phyloP scores from a whole-genome alignment of 1,284 basidiomycete species.

The Takashimella koratensis region DNA sequence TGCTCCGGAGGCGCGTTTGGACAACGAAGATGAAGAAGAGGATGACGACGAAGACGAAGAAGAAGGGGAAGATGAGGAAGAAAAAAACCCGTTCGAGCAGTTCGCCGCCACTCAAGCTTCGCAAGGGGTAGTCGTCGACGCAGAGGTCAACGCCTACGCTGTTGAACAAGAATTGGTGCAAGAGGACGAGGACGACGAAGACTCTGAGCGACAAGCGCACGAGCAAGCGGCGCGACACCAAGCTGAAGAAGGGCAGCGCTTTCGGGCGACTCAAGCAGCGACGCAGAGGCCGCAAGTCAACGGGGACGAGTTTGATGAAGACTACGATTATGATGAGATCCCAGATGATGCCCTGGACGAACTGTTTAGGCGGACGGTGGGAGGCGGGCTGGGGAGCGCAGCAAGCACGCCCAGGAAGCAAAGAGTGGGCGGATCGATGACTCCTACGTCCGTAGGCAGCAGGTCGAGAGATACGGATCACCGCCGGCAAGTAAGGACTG shows the following conservation, averaged over 20 bases:
- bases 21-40: constrained; percentile 17
- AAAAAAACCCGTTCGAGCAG: constrained; percentile 39
- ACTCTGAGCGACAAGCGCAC: constrained; percentile 25
- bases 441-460: constrained; percentile 15
- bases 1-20: neutral
- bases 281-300: neutral
- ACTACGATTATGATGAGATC: neutral
- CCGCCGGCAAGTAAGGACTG: constrained; percentile 15
- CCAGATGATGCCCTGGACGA: constrained; percentile 34
- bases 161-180: constrained; percentile 28
- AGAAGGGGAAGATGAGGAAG: constrained; percentile 27
- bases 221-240: constrained; percentile 27
- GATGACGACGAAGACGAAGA: constrained; percentile 19
- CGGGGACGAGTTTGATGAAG: constrained; percentile 24
- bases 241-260: constrained; percentile 28
- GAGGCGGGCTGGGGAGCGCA: constrained; percentile 13
- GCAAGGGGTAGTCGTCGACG: constrained; percentile 29
- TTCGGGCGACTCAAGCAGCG: constrained; percentile 39
- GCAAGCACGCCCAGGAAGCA: constrained; percentile 20
- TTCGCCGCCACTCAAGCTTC: constrained; percentile 35
- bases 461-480: constrained; percentile 12
- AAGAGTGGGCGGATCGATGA: constrained; percentile 6
- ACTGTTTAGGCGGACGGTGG: constrained; percentile 28
- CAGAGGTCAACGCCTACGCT: constrained; percentile 39
- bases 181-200: constrained; percentile 29